Conservation (phyloP, 768 basidiomycete genomes). For the Leccinum aurantiacum region DNA sequence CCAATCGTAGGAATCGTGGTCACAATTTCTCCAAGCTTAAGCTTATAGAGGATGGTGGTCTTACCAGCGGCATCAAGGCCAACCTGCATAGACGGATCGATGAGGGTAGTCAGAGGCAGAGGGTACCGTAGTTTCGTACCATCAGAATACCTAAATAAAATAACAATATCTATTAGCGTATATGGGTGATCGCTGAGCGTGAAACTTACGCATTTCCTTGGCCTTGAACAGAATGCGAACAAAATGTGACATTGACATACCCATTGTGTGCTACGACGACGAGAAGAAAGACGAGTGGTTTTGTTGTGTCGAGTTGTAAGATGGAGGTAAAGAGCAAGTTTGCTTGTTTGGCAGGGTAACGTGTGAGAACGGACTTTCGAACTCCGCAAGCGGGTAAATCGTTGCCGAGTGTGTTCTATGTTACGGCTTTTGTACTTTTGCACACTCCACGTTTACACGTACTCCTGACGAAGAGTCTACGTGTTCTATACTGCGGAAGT, state of each 20-base stretch:
- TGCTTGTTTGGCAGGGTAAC: conserved; percentile 30
- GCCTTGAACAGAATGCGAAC: conserved; percentile 91
- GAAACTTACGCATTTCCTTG: conserved; percentile 96
- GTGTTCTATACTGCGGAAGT: conserved; percentile 15
- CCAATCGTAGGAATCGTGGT: conserved; percentile 99
- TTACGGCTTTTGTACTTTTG: neutral
- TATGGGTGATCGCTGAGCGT: conserved; percentile 16
- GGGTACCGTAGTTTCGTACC: conserved; percentile 45
- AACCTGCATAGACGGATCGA: conserved; percentile 52
- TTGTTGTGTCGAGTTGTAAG: conserved; percentile 26
- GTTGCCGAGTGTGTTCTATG: neutral
- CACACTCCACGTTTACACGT: conserved; percentile 9
- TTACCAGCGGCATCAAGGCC: conserved; percentile 99
- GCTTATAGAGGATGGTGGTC: conserved; percentile 98
- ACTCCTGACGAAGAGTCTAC: conserved; percentile 13
- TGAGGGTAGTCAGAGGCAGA: conserved; percentile 17
- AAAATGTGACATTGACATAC: conserved; percentile 72
- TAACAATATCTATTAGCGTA: conserved; percentile 25
- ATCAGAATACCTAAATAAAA: conserved; percentile 87
- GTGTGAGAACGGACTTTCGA: conserved; percentile 35
- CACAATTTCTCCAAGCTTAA: conserved; percentile 99
- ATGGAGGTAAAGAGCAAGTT: conserved; percentile 35
- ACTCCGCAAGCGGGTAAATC: conserved; percentile 33
- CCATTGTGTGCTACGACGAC: conserved; percentile 55
- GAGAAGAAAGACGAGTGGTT: conserved; percentile 30